phyloP scores from a whole-genome alignment of 768 basidiomycete species.

The Panaeolus cyanescens region DNA sequence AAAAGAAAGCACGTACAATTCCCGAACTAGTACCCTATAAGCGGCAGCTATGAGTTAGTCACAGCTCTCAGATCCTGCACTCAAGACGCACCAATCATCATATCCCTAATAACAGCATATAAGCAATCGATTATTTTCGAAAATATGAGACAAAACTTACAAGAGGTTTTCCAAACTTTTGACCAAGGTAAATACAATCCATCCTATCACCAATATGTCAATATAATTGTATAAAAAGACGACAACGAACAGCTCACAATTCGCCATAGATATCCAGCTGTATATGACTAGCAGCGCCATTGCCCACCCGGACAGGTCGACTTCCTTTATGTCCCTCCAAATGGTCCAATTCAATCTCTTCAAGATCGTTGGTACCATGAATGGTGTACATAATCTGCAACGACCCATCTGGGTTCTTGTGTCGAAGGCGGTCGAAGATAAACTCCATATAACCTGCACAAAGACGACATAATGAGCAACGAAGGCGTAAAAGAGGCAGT shows the following conservation, averaged over 20 bases:
- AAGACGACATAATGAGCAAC: too few species aligned
- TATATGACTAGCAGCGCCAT: constrained; percentile 93
- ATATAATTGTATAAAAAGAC: background rate
- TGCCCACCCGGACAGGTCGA: constrained; percentile 88
- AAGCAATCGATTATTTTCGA: background rate
- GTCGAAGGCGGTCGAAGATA: constrained; percentile 78
- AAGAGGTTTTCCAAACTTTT: constrained; percentile 87
- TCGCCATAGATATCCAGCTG: constrained; percentile 98
- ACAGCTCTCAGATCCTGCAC: background rate
- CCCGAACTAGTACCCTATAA: constrained; percentile 69
- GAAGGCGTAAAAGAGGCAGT: too few species aligned
- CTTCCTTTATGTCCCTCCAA: constrained; percentile 89
- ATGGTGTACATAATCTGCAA: constrained; percentile 98
- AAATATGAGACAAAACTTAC: constrained; percentile 39
- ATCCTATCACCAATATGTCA: constrained; percentile 47
- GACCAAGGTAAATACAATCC: constrained; percentile 96
- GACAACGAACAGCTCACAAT: constrained; percentile 47
- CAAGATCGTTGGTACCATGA: constrained; percentile 81
- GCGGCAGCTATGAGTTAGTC: too few species aligned
- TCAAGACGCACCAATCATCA: constrained; percentile 40
- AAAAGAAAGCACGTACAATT: constrained; percentile 55
- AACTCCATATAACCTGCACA: constrained; percentile 95
- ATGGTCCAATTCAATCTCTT: constrained; percentile 83
- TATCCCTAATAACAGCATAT: constrained; percentile 27
- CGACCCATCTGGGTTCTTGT: constrained; percentile 89